Base-by-base conservation (phyloP, 1,284 basidiomycete species). In the Cryptococcus neoformans region DNA sequence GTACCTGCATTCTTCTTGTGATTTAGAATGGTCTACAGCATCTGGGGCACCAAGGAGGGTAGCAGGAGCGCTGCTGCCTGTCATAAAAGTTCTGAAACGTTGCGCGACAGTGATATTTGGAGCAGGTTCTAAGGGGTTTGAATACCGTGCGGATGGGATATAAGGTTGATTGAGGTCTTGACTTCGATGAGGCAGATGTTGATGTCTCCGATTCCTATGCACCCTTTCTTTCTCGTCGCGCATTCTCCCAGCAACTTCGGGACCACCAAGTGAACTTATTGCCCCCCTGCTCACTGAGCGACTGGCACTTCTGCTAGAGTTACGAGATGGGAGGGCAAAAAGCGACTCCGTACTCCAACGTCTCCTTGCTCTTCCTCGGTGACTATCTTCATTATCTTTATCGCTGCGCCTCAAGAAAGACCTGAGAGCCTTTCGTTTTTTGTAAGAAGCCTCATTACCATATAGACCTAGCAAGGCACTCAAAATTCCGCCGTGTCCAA, bases 141-240 rank as follows among this genome's bases (percentile, higher is more conserved):
- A 62, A 50, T 56, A 50, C 11, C 60, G 51, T 1, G 60, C 49
- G 2, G 66, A 59, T 10, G 68, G 68, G 49, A 70, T 70, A 42
- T 70, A 70, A 1, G 68, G 68, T 14, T 65, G 56, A 42, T 70
- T 62, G 35, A 67, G 55, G 28, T 70, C 57, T 56, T 70, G 60
- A 44, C 60, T 62, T 10, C 63, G 62, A 48, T 59, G 63, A 3
- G 63, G 63, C 3, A 60, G 21, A 1, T 36, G 37, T 41, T 57
- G 49, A 9, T 62, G 38, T n/a, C 53, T 41, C 41, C 59, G 55
- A 44, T 45, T 59, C 5, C 62, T 56, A 9, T 52, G 42, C 28
- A 58, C 59, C 35, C 54, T 28, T 1, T 10, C 40, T 4, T 21
- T 17, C 6, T 48, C 56, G 34, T 58, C 28, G 14, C 48, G 28